A percentile compares a stretch with the other conserved stretches of the same genome.
Conservation (phyloP, 106 monocot genomes). For the Alisma plantagoaquatica region DNA sequence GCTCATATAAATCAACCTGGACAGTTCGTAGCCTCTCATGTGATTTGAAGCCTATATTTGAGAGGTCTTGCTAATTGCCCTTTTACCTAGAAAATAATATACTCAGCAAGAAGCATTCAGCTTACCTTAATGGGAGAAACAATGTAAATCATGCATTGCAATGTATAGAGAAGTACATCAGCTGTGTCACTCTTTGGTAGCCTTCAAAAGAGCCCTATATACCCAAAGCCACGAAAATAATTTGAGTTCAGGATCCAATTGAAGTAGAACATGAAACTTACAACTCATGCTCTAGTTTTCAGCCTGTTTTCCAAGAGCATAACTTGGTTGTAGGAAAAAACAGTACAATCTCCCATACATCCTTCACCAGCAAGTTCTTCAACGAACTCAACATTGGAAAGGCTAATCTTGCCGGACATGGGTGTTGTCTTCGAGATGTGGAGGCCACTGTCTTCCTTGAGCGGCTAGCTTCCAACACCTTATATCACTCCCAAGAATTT, state of each 20-base stretch:
- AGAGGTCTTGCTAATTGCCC: too few species aligned
- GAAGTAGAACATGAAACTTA: neutral
- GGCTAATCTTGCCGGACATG: constrained; percentile 15
- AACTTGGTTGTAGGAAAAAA: constrained; percentile 26
- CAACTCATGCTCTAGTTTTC: too few species aligned
- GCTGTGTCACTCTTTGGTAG: neutral
- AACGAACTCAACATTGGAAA: constrained; percentile 21
- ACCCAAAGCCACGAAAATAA: neutral
- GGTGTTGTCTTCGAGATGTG: neutral
- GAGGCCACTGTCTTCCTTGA: constrained; percentile 1
- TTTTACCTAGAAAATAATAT: too few species aligned
- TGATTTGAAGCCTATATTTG: too few species aligned
- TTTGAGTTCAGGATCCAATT: neutral
- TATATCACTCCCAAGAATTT: constrained; percentile 28
- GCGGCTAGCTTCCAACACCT: constrained; percentile 23
- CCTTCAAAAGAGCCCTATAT: constrained; percentile 12
- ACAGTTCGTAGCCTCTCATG: too few species aligned
- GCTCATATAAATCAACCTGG: too few species aligned
- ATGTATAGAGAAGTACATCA: neutral
- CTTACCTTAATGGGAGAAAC: constrained; percentile 10
- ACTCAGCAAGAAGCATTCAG: neutral
- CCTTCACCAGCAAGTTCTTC: constrained; percentile 16
- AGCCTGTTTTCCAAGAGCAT: neutral
- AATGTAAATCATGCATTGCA: constrained; percentile 6
- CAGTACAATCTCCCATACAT: constrained; percentile 25